Percentiles rank a stretch among this genome's conserved stretches.
Evolutionary conservation across 352 stramenopile species (phyloP).

Genomic region (Globisporangium ultimum): DNA sequence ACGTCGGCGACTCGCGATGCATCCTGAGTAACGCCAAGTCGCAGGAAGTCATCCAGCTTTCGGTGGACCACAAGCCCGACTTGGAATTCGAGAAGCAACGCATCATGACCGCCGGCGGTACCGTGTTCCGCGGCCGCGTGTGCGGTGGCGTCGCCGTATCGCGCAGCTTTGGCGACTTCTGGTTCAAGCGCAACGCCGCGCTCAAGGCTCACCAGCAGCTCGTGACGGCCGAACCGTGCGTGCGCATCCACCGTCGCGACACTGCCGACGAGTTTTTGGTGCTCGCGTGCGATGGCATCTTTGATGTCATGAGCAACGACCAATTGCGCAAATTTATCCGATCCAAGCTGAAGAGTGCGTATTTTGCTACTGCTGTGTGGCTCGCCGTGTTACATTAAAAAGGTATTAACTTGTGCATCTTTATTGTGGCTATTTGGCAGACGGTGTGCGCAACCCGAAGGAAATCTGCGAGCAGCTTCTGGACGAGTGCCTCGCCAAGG

Average conservation of each 20-base stretch:
- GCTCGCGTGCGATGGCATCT: conserved; percentile 93
- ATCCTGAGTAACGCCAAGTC: conserved; percentile 75
- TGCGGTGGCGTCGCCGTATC: conserved; percentile 83
- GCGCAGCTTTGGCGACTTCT: conserved; percentile 84
- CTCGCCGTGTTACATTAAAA: not conserved
- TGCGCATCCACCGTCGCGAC: conserved; percentile 70
- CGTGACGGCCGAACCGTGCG: conserved; percentile 80
- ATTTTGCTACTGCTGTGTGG: not conserved
- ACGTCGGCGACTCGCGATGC: conserved; percentile 85
- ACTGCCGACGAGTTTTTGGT: conserved; percentile 90
- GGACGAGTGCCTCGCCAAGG: conserved; percentile 78
- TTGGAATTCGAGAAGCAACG: conserved; percentile 84
- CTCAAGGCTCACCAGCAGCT: conserved; percentile 83
- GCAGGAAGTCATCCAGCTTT: conserved; percentile 74
- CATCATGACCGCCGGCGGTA: conserved; percentile 79
- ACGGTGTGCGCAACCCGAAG: conserved; percentile 41
- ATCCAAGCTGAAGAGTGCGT: conserved; percentile 57
- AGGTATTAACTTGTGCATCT: not conserved
- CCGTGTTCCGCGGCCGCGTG: conserved; percentile 80
- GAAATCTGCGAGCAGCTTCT: conserved; percentile 74
- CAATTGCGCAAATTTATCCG: conserved; percentile 90
- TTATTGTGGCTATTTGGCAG: conserved; percentile 7
- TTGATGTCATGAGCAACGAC: conserved; percentile 94
- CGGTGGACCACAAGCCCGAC: conserved; percentile 85
- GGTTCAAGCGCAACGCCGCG: conserved; percentile 82